Evolutionary conservation across 2,329 filamentous ascomycete genomes (phyloP).

Genomic region (Nemania diffusa): DNA sequence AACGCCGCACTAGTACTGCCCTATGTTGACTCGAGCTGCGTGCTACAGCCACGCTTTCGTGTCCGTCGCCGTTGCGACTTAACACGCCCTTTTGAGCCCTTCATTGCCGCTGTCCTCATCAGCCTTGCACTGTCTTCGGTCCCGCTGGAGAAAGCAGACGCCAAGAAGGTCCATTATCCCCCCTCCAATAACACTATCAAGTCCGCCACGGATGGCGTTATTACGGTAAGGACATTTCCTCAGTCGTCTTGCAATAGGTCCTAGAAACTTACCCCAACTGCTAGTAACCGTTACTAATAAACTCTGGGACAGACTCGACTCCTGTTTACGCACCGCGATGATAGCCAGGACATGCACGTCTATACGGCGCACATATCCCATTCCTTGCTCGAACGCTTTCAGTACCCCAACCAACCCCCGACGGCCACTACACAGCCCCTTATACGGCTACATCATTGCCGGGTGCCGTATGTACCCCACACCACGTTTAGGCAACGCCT

Average conservation of each 20-base stretch:
- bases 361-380: slow-evolving; percentile 17
- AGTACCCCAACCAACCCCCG: slow-evolving; percentile 5
- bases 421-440: slow-evolving; percentile 2
- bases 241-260: too few relatives aligned
- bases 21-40: slow-evolving; percentile 7
- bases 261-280: too few relatives aligned
- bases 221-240: slow-evolving; percentile 8
- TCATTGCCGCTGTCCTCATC: slow-evolving; percentile 16
- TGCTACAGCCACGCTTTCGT: neutral
- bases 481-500: slow-evolving; percentile 3
- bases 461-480: slow-evolving; percentile 2
- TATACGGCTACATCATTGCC: neutral
- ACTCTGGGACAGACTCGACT: slow-evolving; percentile 19
- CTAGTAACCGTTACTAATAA: neutral
- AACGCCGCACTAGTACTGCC: slow-evolving; percentile 1
- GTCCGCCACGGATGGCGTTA: neutral
- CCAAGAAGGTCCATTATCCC: too few relatives aligned
- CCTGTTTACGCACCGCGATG: slow-evolving; percentile 14
- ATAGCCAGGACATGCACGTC: slow-evolving; percentile 11
- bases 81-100: slow-evolving; percentile 12
- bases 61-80: slow-evolving; percentile 6
- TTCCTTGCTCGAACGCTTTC: slow-evolving; percentile 14
- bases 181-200: neutral
- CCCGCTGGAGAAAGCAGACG: too few relatives aligned
- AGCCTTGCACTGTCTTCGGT: neutral